Conservation (phyloP, 2,329 filamentous ascomycete genomes). For the Penicillium sp. region DNA sequence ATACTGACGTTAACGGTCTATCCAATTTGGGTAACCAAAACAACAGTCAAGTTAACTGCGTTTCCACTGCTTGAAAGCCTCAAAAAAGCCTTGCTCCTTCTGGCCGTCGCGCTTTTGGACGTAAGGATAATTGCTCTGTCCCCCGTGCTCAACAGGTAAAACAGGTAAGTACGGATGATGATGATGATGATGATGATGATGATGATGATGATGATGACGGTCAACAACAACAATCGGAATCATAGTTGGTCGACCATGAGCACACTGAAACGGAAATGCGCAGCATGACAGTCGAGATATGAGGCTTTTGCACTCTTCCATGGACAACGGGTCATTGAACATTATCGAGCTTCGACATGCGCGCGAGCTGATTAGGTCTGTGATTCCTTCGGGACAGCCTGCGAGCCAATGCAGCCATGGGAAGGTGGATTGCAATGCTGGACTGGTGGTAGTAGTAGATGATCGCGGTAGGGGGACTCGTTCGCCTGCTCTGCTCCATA, state of each 20-base stretch:
- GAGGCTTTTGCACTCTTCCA: conserved; percentile 36
- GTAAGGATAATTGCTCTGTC: neutral
- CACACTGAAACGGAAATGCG: conserved; percentile 49
- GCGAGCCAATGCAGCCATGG: conserved; percentile 62
- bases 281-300: conserved; percentile 37
- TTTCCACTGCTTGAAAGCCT: conserved; percentile 15
- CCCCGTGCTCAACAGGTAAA: neutral
- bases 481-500: conserved; percentile 61
- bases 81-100: neutral
- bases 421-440: neutral
- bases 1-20: neutral
- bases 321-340: conserved; percentile 45
- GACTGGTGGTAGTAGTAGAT: neutral
- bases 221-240: conserved; percentile 33
- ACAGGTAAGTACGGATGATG: neutral
- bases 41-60: neutral
- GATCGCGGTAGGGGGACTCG: conserved; percentile 2
- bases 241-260: conserved; percentile 49
- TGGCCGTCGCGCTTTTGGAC: neutral
- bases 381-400: conserved; percentile 67
- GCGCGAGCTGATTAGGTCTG: conserved; percentile 57
- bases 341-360: conserved; percentile 49
- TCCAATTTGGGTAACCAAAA: neutral
- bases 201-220: conserved; percentile 16
- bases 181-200: neutral